Base-by-base conservation (phyloP, 2,329 filamentous ascomycete species). In the Exophiala mesophila region DNA sequence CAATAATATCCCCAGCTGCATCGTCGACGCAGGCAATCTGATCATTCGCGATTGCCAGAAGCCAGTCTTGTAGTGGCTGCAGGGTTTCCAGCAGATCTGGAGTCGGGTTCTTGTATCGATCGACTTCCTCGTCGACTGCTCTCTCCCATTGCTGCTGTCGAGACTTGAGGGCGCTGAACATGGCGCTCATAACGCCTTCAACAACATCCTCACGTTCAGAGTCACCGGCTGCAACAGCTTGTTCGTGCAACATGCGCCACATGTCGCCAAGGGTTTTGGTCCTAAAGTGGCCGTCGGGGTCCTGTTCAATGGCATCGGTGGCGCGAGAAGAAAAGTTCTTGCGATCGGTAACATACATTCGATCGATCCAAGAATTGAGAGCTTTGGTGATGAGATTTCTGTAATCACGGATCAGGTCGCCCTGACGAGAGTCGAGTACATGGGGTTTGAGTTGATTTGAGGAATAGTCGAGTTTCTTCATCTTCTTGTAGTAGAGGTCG, bases 21-120 rank as follows among this genome's bases (percentile, higher is more conserved):
- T 97, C 94, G 63, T 97, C 92, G 58, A 98, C 95, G 65, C 88
- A 96, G 43, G 89, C 89, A 61, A 98, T 97, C 64, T 98, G 92
- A 67, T 98, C 92, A 68, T 98, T 98, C 55, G 94, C 92, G 44
- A 94, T 88, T 33, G 92, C 89, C 39, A 98, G 82, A 42, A 98
- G 82, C 88, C 90, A 98, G 68, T 98, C 92, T 59, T 82, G 78
- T 31, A 82, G 63, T 15, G 73, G 64, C 62, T 94, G 86, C 19
- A 95, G 71, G 3, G 84, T 79, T 62, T 94, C 88, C 58, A 62
- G 58, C 48, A 68, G 64, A 13, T 71, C 68, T 10, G 63, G 59
- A 44, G 67, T 56, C 47, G 67, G 55, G 45, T 60, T 55, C 62
- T 84, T 83, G 64, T 88, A 94, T 57, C 81, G 84, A 36, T 72